Base-by-base conservation (phyloP, 495 filamentous ascomycete species). In the Podospora conica region DNA sequence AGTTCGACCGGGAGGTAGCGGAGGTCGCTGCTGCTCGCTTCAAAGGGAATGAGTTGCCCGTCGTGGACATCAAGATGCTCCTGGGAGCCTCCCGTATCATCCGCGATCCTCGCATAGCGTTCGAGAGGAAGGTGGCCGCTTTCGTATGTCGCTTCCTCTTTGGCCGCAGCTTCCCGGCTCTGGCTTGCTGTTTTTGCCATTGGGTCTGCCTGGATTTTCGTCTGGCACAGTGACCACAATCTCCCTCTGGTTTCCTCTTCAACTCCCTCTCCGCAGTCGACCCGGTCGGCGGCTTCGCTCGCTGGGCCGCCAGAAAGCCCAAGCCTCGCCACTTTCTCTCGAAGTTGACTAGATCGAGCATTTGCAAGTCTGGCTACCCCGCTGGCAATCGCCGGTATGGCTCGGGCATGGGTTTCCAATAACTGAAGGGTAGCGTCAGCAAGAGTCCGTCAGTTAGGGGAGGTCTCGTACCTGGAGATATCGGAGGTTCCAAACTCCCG, bases 401-500 rank as follows among this genome's bases (percentile, higher is more conserved):
- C 53, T 31, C 68, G 23, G 54, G 72, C 63, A 67, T 72, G 55
- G 25, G 65, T 74, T 72, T 64, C 40, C 29, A 75, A 63, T n/a
- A 68, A 69, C 69, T 67, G 64, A 40, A 7, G 15, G 6, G 9
- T 57, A 24, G 62, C 63, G 65, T 64, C 63, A 68, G 69, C 22
- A 58, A 20, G 12, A 6, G 5, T 56, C 22, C 29, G 10, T 22
- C 10, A 60, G n/a, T 12, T 15, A 22, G 58, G 58, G 18, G 23
- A 55, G 40, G 6, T n/a, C 2, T 48, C 66, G 66, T 64, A 75
- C 80, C 72, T 77, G 71, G 3, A 79, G 72, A 65, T 82, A 81
- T 6, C 66, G 73, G 27, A 76, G 70, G 60, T 82, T 78, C 78
- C 79, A 82, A 6, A 81, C 76, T 58, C 76, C 72, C 22, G 80